A percentile compares a stretch with the other conserved stretches of the same genome.
These are phyloP conservation scores for Neostapfia colusana DNA, from an alignment of 176 grass and related monocot genomes.

Conservation along the genomic window DNA sequence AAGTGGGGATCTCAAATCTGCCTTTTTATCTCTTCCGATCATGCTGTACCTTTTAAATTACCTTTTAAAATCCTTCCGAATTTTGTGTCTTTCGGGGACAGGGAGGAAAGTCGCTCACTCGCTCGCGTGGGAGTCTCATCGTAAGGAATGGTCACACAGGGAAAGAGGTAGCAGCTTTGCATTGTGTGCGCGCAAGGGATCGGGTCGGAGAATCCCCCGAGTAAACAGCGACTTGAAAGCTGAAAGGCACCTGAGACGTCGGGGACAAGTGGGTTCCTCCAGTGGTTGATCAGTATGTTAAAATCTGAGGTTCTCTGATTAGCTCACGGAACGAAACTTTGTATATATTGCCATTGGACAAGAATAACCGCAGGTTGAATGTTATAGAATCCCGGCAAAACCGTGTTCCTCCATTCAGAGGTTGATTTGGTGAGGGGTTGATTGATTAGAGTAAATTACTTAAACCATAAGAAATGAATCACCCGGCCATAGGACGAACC, in stretches of 20 bases:
- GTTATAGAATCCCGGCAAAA: too few species aligned
- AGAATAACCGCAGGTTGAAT: too few species aligned
- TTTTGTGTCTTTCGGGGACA: constrained; percentile 31
- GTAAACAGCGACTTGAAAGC: not conserved
- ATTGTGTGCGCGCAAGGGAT: not conserved
- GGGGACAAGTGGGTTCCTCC: not conserved
- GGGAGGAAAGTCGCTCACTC: not conserved
- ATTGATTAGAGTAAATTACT: too few species aligned
- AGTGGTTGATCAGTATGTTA: not conserved
- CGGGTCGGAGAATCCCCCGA: not conserved
- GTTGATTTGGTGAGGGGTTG: too few species aligned
- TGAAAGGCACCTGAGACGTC: not conserved
- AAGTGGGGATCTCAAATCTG: constrained; percentile 1
- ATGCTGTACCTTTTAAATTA: too few species aligned
- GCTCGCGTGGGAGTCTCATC: constrained; percentile 30
- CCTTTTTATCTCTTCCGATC: constrained; percentile 29
- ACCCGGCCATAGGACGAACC: too few species aligned
- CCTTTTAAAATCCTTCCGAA: too few species aligned
- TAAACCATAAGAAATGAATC: too few species aligned
- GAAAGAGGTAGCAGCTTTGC: not conserved
- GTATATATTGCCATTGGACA: not conserved
- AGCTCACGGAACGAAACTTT: not conserved
- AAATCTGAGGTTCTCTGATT: not conserved
- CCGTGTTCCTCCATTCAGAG: too few species aligned
- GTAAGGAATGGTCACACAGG: constrained; percentile 2